These are phyloP conservation scores for Monosporascus sp. DNA, from an alignment of 2,329 filamentous ascomycete genomes.

Conservation along the genomic window DNA sequence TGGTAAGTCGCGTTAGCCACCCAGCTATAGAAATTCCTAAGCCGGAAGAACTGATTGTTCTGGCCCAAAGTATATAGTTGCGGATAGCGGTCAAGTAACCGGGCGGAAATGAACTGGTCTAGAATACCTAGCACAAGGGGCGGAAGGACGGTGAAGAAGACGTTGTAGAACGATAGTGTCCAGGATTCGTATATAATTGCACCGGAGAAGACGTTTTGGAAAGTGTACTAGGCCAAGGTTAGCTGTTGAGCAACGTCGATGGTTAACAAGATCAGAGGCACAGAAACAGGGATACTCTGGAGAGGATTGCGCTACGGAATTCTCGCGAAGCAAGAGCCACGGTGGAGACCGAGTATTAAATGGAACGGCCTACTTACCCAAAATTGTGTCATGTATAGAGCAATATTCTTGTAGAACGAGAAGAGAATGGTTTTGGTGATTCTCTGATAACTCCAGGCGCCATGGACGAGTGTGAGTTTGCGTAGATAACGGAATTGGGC, in stretches of 20 bases:
- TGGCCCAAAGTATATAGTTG: slow-evolving; percentile 93
- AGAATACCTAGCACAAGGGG: slow-evolving; percentile 94
- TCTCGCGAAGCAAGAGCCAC: background rate
- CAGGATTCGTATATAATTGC: slow-evolving; percentile 99
- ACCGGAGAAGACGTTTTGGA: slow-evolving; percentile 97
- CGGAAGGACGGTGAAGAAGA: slow-evolving; percentile 92
- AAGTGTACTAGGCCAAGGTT: slow-evolving; percentile 64
- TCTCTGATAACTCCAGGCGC: slow-evolving; percentile 95
- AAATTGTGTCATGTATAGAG: slow-evolving; percentile 98
- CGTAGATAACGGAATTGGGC: slow-evolving; percentile 92
- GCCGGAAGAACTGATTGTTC: slow-evolving; percentile 86
- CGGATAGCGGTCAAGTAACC: slow-evolving; percentile 88
- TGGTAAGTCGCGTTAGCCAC: slow-evolving; percentile 93
- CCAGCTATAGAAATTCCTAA: slow-evolving; percentile 90
- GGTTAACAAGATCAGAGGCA: too few species aligned
- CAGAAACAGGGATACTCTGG: background rate
- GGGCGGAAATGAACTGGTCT: slow-evolving; percentile 94
- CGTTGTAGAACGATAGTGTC: slow-evolving; percentile 99
- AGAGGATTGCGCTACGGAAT: background rate
- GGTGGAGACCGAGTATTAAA: background rate
- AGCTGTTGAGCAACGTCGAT: slow-evolving; percentile 11
- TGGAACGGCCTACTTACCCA: slow-evolving; percentile 60
- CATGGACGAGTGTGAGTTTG: slow-evolving; percentile 91
- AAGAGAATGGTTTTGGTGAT: slow-evolving; percentile 96
- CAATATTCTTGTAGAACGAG: slow-evolving; percentile 99